Conservation (phyloP, 768 basidiomycete species). For the Pisolithus orientalis region DNA sequence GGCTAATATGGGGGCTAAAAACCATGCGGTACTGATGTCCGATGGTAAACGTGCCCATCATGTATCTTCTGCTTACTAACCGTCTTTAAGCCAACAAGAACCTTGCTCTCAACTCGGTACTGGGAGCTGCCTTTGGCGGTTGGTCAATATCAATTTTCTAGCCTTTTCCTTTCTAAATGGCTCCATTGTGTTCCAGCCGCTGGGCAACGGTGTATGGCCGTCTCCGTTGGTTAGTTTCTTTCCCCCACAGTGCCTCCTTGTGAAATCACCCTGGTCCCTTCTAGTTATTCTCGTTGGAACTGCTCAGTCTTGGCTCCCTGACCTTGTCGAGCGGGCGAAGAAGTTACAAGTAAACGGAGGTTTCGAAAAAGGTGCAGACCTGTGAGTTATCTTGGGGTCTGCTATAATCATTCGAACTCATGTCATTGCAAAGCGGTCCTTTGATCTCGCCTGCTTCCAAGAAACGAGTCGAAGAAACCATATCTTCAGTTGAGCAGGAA, state of each 20-base stretch:
- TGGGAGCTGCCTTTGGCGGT: constrained; percentile 93
- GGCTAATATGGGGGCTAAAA: constrained; percentile 93
- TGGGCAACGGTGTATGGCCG: constrained; percentile 95
- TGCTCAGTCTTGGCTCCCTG: constrained; percentile 75
- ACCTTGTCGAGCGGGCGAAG: constrained; percentile 75
- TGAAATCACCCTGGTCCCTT: background rate
- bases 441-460: constrained; percentile 82
- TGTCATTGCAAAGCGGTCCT: constrained; percentile 47
- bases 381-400: constrained; percentile 38
- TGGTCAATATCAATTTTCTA: constrained; percentile 19
- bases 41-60: constrained; percentile 53
- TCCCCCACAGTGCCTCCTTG: background rate
- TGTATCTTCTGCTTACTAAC: background rate
- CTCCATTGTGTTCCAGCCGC: constrained; percentile 53
- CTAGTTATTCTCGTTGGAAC: constrained; percentile 79
- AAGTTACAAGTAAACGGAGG: constrained; percentile 82
- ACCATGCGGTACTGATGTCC: constrained; percentile 89
- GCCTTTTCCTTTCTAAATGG: constrained; percentile 1
- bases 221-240: constrained; percentile 69
- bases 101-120: constrained; percentile 82
- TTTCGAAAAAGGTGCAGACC: constrained; percentile 79
- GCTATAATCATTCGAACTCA: background rate
- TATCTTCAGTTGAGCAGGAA: constrained; percentile 67
- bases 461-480: constrained; percentile 65
- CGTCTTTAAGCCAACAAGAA: constrained; percentile 74